Evolutionary conservation across 768 basidiomycete genomes (phyloP), one percentile per base, ranked within the genome.

Genomic region (Tulasnella sp.): DNA sequence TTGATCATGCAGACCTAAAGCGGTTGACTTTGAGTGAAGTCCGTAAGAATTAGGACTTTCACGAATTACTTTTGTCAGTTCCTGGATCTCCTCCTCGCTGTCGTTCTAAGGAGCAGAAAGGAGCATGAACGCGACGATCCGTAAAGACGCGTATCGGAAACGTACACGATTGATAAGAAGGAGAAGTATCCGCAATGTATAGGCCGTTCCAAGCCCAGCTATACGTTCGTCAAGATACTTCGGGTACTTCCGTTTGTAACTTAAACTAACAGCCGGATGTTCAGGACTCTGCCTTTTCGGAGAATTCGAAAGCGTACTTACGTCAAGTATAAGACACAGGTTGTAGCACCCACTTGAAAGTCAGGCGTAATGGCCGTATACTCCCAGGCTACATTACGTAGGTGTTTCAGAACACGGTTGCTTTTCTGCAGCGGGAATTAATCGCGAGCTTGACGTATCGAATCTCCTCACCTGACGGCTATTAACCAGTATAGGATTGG

Each of bases 191-290:
- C 96, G 73, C 14, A 98, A 75, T 59, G 77, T 85, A 68, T 91
- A 98, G 1, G 80, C 78, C 34, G 76, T 77, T 3, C 84, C 86
- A 17, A 99, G 79, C 62, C 82, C 84, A 64, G 90, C 85, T 58
- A 99, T 91, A 11, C 96, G 83, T 49, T 78, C 77, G 67, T 90
- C 88, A 57, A 99, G 83, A 67, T 99, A 99, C 69, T 98, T 96
- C 12, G 96, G 96, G 68, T 98, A 96, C 12, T 98, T 77, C 49
- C 93, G 85, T 65, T 98, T 92, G 63, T 98, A 98, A 65, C 82
- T 85, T 62, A 98, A 68, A 66, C 96, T 19, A 42, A n/a, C n/a
- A n/a, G n/a, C n/a, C n/a, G n/a, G n/a, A n/a, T n/a, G n/a, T n/a
- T n/a, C n/a, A n/a, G n/a, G n/a, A n/a, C n/a, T n/a, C n/a, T n/a